Evolutionary conservation across 2,329 filamentous ascomycete species (phyloP).

Genomic region (Trichophyton schoenleinii): DNA sequence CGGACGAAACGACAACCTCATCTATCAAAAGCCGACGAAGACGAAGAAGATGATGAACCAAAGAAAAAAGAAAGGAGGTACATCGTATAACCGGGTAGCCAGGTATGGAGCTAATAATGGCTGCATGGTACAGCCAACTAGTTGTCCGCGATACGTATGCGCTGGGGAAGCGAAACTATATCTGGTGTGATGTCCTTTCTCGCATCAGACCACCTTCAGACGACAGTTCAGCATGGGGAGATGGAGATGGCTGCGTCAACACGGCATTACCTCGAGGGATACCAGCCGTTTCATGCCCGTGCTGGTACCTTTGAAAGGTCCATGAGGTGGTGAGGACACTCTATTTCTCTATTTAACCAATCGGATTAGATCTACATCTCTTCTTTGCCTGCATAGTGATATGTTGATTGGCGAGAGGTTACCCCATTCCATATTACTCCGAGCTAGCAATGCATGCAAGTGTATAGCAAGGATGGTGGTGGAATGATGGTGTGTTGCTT

Average conservation of each 20-base stretch:
- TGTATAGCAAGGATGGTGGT: background rate
- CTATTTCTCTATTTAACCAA: background rate
- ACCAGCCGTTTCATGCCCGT: background rate
- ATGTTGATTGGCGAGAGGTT: background rate
- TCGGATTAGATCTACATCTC: background rate
- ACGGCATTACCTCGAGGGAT: background rate
- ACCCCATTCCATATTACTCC: background rate
- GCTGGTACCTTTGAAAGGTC: background rate
- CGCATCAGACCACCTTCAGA: background rate
- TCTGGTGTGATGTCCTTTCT: background rate
- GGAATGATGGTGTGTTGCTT: background rate
- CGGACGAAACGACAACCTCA: background rate
- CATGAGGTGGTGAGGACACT: background rate
- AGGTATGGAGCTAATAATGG: background rate
- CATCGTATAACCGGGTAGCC: background rate
- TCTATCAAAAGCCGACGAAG: background rate
- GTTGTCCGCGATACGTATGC: too few relatives aligned
- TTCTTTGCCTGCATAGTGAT: background rate
- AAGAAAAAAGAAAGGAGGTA: background rate
- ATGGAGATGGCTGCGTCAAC: background rate
- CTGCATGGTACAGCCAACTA: background rate
- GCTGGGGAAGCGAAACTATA: too few relatives aligned
- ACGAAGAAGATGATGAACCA: background rate
- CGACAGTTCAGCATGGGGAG: background rate
- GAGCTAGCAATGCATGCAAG: slow-evolving; percentile 1